A percentile compares a stretch with the other conserved stretches of the same genome.
phyloP scores from a whole-genome alignment of 352 stramenopile species.

The Phytophthora fragariae region DNA sequence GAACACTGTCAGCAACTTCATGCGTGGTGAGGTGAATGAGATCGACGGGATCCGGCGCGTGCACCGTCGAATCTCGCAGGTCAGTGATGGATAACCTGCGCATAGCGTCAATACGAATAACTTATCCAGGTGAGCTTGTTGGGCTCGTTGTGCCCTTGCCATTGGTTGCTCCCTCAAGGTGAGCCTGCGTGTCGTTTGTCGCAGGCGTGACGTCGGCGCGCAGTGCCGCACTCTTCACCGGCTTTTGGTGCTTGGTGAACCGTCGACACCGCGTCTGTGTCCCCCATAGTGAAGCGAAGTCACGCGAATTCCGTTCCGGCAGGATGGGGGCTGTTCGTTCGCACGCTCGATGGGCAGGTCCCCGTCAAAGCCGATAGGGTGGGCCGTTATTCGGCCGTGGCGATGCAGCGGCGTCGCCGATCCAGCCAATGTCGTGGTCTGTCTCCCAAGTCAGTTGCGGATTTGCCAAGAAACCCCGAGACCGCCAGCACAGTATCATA shows the following conservation, averaged over 20 bases:
- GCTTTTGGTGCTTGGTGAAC: conserved; percentile 37
- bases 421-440: conserved; percentile 17
- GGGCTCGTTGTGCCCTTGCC: neutral
- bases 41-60: neutral
- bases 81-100: conserved; percentile 27
- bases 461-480: conserved; percentile 18
- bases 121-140: conserved; percentile 5
- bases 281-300: conserved; percentile 23
- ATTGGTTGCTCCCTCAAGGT: conserved; percentile 11
- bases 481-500: neutral
- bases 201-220: conserved; percentile 22
- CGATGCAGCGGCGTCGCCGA: conserved; percentile 23
- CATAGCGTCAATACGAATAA: conserved; percentile 32
- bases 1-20: conserved; percentile 8
- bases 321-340: neutral
- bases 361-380: conserved; percentile 13
- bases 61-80: conserved; percentile 25
- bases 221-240: too few relatives aligned
- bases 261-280: conserved; percentile 10
- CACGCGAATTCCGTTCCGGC: neutral
- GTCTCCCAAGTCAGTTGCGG: conserved; percentile 20
- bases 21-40: conserved; percentile 7
- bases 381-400: conserved; percentile 12
- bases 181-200: conserved; percentile 20
- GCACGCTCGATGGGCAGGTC: conserved; percentile 10